Conservation (phyloP, 495 filamentous ascomycete genomes). For the Hypoxylon subgilvum region DNA sequence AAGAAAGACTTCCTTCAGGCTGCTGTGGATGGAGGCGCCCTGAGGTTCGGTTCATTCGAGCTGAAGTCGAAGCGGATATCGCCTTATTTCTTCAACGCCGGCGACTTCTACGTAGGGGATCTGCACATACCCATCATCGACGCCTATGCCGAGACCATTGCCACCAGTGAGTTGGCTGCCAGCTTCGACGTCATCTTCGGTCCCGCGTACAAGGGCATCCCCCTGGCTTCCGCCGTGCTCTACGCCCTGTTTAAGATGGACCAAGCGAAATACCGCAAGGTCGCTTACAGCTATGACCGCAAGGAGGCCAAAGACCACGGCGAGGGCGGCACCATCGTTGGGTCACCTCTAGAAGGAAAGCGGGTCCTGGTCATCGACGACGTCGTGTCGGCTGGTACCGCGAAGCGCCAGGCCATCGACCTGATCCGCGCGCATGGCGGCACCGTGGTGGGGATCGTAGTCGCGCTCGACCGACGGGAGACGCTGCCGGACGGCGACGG, state of each 20-base stretch:
- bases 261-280: conserved; percentile 55
- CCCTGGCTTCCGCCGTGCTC: conserved; percentile 74
- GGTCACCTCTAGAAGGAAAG: conserved; percentile 81
- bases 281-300: conserved; percentile 87
- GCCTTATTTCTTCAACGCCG: conserved; percentile 99
- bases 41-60: conserved; percentile 86
- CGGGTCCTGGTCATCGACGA: conserved; percentile 89
- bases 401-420: conserved; percentile 85
- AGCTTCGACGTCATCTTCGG: conserved; percentile 77
- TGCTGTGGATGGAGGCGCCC: conserved; percentile 72
- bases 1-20: conserved; percentile 73
- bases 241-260: conserved; percentile 72
- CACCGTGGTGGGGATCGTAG: conserved; percentile 78
- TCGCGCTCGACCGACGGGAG: conserved; percentile 89
- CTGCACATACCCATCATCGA: conserved; percentile 74
- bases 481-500: conserved; percentile 65
- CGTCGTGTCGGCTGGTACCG: conserved; percentile 93
- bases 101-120: conserved; percentile 77
- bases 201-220: conserved; percentile 96
- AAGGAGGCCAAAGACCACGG: conserved; percentile 96
- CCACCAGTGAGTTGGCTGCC: conserved; percentile 46
- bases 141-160: conserved; percentile 80
- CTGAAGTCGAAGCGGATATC: conserved; percentile 91
- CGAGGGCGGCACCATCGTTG: conserved; percentile 90
- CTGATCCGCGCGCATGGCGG: conserved; percentile 85